Percentiles rank a stretch among this genome's conserved stretches.
Conservation (phyloP, 164 flowering plant species). For the Santalum album region DNA sequence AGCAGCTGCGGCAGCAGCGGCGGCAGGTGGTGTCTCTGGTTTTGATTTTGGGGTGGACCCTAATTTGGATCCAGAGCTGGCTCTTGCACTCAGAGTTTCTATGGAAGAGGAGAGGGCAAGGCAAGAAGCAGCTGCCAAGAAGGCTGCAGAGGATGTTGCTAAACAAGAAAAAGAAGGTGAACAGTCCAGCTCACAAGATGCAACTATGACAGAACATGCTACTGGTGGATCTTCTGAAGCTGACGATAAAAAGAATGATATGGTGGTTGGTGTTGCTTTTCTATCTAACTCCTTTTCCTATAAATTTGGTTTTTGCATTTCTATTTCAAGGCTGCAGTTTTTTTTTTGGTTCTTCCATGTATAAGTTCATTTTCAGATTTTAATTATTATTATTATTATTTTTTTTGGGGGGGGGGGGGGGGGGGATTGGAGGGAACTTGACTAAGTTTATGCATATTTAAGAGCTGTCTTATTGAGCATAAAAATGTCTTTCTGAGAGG, state of each 20-base stretch:
- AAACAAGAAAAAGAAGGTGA: slow-evolving; percentile 61
- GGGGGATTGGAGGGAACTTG: too few relatives aligned
- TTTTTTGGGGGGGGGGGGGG: too few relatives aligned
- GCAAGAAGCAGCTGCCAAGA: slow-evolving; percentile 96
- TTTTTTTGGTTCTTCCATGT: too few relatives aligned
- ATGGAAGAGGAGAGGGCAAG: slow-evolving; percentile 99
- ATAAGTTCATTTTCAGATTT: too few relatives aligned
- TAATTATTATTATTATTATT: too few relatives aligned
- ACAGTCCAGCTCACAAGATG: slow-evolving; percentile 56
- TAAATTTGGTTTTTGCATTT: neutral
- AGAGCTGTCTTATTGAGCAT: too few relatives aligned
- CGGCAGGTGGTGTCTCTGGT: slow-evolving; percentile 70
- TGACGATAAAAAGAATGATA: slow-evolving; percentile 36
- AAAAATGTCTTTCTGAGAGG: too few relatives aligned
- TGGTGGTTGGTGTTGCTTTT: slow-evolving; percentile 28
- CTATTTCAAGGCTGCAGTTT: neutral
- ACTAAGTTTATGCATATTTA: too few relatives aligned
- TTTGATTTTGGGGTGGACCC: slow-evolving; percentile 98
- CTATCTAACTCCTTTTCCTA: neutral
- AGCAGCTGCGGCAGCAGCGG: slow-evolving; percentile 86
- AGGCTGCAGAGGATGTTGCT: slow-evolving; percentile 79
- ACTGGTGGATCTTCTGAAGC: slow-evolving; percentile 34
- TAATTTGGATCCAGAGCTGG: slow-evolving; percentile 93
- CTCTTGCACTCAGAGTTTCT: slow-evolving; percentile 94
- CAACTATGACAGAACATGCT: slow-evolving; percentile 50